Conservation (phyloP, 1,139 yeast species). For the Candida pseudoviswanathii region DNA sequence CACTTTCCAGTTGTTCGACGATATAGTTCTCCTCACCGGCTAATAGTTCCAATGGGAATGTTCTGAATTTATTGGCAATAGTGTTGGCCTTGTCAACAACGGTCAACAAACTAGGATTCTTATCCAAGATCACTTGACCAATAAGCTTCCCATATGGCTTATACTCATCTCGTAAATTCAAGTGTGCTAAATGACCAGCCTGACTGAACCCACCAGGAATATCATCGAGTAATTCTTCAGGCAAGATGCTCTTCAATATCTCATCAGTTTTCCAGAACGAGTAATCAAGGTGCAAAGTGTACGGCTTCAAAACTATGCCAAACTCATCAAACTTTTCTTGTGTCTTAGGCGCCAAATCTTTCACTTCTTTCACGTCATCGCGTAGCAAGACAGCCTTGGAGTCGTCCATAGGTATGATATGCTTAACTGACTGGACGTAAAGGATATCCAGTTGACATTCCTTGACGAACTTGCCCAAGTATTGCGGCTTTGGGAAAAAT, state of each 20-base stretch:
- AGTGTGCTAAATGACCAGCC: conserved; percentile 95
- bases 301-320: conserved; percentile 51
- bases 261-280: conserved; percentile 90
- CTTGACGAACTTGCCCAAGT: conserved; percentile 58
- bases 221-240: conserved; percentile 68
- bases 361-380: conserved; percentile 13
- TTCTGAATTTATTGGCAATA: conserved; percentile 84
- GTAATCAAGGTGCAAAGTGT: conserved; percentile 63
- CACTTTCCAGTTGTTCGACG: conserved; percentile 88
- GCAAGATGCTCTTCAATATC: conserved; percentile 73
- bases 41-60: conserved; percentile 89
- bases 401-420: conserved; percentile 55
- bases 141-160: conserved; percentile 79
- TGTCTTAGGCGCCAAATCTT: conserved; percentile 45
- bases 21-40: conserved; percentile 78
- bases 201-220: conserved; percentile 90
- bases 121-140: conserved; percentile 90
- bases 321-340: conserved; percentile 47
- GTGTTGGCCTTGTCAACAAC: conserved; percentile 94
- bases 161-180: conserved; percentile 82
- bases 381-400: conserved; percentile 66
- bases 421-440: conserved; percentile 64
- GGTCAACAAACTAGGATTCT: conserved; percentile 74
- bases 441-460: conserved; percentile 57
- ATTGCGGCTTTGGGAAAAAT: conserved; percentile 65